Conservation (phyloP, 768 basidiomycete species). For the Sporobolomyces phaffii region DNA sequence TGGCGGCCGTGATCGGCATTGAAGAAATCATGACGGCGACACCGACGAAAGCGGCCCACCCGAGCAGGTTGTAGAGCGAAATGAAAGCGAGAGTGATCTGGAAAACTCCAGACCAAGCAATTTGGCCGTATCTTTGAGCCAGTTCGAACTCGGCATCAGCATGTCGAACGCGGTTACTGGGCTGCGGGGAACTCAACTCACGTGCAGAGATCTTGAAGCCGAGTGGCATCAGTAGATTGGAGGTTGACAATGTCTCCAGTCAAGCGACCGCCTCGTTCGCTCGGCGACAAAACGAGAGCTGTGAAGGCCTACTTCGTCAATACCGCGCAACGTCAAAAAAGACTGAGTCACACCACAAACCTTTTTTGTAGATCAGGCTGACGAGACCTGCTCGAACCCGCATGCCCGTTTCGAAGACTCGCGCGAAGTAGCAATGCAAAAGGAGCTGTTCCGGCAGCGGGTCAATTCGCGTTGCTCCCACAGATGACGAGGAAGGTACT, state of each 20-base stretch:
- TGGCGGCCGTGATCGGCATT: constrained; percentile 46
- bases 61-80: constrained; percentile 79
- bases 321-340: too few species aligned
- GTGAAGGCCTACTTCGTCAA: too few species aligned
- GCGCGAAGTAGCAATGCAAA: constrained; percentile 43
- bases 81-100: constrained; percentile 87
- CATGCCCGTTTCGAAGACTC: constrained; percentile 58
- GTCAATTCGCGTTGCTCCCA: background rate
- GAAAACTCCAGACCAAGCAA: constrained; percentile 75
- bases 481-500: background rate
- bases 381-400: constrained; percentile 86
- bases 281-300: constrained; percentile 68
- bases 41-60: constrained; percentile 42
- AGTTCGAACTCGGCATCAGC: too few species aligned
- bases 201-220: constrained; percentile 37
- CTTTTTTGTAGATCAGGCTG: constrained; percentile 36
- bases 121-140: constrained; percentile 63
- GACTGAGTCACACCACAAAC: constrained; percentile 3
- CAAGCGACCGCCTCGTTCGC: constrained; percentile 66
- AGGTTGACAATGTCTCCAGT: constrained; percentile 91
- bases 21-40: constrained; percentile 43
- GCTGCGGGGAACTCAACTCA: too few species aligned
- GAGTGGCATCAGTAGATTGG: constrained; percentile 55
- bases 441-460: constrained; percentile 21
- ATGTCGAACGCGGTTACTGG: too few species aligned